Conservation (phyloP, 768 basidiomycete genomes). For the Amanita exitialis region DNA sequence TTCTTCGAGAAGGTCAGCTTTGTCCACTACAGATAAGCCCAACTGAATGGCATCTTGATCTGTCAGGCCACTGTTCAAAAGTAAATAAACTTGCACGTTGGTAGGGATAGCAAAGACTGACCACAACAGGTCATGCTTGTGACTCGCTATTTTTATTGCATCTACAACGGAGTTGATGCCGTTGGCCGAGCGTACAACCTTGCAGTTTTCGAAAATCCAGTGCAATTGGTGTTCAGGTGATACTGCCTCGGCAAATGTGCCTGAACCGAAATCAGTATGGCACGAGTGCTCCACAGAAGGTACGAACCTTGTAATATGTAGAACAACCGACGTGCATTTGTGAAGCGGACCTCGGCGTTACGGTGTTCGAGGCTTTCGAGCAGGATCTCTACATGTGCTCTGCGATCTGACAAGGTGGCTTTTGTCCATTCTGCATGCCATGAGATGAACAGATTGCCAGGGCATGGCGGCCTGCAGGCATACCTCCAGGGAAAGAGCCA, state of each 20-base stretch:
- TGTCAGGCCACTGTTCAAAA: constrained; percentile 51
- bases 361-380: constrained; percentile 85
- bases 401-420: constrained; percentile 48
- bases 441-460: constrained; percentile 5
- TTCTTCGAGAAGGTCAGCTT: constrained; percentile 78
- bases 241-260: constrained; percentile 83
- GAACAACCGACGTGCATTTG: constrained; percentile 76
- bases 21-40: constrained; percentile 60
- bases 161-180: constrained; percentile 77
- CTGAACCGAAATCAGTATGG: constrained; percentile 25
- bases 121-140: constrained; percentile 82
- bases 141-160: constrained; percentile 82
- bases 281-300: background rate
- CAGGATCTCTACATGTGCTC: constrained; percentile 66
- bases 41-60: constrained; percentile 68
- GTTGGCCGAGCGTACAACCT: constrained; percentile 73
- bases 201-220: constrained; percentile 93
- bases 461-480: background rate
- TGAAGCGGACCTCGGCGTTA: constrained; percentile 76
- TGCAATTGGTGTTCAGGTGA: constrained; percentile 93
- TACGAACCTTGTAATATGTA: constrained; percentile 84
- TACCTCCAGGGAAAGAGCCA: constrained; percentile 72
- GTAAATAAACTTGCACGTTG: background rate
- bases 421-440: constrained; percentile 65
- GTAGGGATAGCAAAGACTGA: constrained; percentile 18